A percentile compares a stretch with the other conserved stretches of the same genome.
Evolutionary conservation across 1,284 basidiomycete genomes (phyloP).

Genomic region (Moesziomyces aphidis): DNA sequence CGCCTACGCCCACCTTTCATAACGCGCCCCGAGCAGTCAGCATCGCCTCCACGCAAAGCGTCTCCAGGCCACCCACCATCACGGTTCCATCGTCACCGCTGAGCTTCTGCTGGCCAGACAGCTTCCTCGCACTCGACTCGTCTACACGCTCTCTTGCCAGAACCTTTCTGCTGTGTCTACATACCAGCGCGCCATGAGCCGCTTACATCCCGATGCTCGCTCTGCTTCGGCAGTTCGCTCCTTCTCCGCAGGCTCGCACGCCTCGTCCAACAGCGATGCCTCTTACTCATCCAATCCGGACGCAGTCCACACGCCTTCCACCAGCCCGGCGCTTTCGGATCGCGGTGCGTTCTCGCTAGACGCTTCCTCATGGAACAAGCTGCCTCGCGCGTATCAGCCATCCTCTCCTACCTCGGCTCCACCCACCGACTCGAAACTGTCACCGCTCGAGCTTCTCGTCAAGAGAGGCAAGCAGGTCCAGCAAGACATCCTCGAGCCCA

Average conservation of each 20-base stretch:
- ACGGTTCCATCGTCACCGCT: background rate
- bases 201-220: background rate
- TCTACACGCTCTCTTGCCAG: background rate
- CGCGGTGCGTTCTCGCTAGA: constrained; percentile 12
- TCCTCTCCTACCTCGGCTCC: constrained; percentile 4
- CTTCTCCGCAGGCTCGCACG: constrained; percentile 33
- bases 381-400: constrained; percentile 10
- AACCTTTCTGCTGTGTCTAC: background rate
- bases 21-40: too few relatives aligned
- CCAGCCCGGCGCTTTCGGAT: constrained; percentile 42
- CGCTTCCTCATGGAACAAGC: constrained; percentile 9
- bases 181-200: background rate
- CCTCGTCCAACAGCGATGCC: constrained; percentile 29
- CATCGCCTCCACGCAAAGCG: background rate
- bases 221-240: constrained; percentile 18
- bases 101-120: background rate
- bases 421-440: constrained; percentile 16
- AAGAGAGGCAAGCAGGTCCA: constrained; percentile 48
- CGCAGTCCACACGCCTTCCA: constrained; percentile 20
- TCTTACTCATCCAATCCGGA: constrained; percentile 11
- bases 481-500: constrained; percentile 34
- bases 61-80: background rate
- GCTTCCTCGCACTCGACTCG: background rate
- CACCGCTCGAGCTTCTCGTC: constrained; percentile 43
- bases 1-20: too few relatives aligned